Evolutionary conservation across 2,329 filamentous ascomycete species (phyloP), one percentile per base, ranked within the genome.

Genomic region (Boeremia lycopersici): DNA sequence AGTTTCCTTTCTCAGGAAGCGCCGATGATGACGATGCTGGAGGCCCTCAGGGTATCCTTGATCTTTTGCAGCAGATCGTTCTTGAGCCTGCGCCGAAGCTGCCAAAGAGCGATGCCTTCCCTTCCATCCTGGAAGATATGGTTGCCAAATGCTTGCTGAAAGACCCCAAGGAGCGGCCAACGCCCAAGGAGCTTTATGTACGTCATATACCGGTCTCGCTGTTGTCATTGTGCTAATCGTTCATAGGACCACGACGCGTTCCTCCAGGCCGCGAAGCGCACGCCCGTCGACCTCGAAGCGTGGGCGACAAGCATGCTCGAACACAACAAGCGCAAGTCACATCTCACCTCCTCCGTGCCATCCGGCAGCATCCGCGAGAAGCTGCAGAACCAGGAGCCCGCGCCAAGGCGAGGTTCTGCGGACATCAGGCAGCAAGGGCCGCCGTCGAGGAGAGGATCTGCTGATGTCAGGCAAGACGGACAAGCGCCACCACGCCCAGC

Each of bases 71-170:
- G 77, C 93, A 96, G 74, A 99, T 99, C 74, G 95, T 99, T 23
- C 89, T 98, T 72, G 95, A 99, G 76, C 92, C 93, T 4, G 91
- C 95, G 4, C 95, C 95, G 1, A 93, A 86, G 73, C 83, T 99
- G 46, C 95, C 95, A 36, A 96, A 97, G 84, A 97, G 93, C 71
- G 95, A 98, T 72, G 95, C 95, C 2, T 99, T 99, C 81, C 95
- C 95, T 0, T 85, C 87, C 26, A 98, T 98, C 61, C 78, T 99
- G 41, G 93, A 98, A 67, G 92, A 98, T 62, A 96, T 98, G 86
- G 93, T 98, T 54, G 92, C 95, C 63, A 96, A 96, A 75, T 99
- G 95, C 77, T 79, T 99, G 62, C 87, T 88, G 75, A 99, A 99
- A 79, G 87, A 90, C 58, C 90, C 95, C 0, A 90, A 93, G 56